These are phyloP conservation scores for Pouteria campechiana DNA, from an alignment of 179 eudicot species.

Conservation along the genomic window DNA sequence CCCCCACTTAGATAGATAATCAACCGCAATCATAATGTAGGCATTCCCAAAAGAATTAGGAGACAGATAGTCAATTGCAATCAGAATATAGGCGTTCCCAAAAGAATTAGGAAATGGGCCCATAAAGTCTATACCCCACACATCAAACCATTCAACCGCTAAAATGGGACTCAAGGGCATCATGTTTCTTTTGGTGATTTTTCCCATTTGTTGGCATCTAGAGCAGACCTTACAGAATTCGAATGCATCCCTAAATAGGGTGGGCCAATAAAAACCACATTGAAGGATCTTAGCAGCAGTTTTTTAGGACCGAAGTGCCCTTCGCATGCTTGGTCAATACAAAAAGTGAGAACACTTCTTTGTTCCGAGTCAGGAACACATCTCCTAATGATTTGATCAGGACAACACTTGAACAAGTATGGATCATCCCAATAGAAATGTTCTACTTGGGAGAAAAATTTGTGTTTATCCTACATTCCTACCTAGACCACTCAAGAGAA, in stretches of 20 bases:
- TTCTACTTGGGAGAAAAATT: constrained; percentile 1
- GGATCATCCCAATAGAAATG: constrained; percentile 9
- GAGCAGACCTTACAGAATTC: not conserved
- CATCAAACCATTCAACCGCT: not conserved
- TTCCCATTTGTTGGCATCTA: not conserved
- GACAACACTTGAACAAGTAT: constrained; percentile 2
- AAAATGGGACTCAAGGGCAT: not conserved
- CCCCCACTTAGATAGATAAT: not conserved
- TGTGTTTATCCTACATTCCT: not conserved
- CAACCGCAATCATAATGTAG: too few species aligned
- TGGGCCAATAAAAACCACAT: constrained; percentile 6
- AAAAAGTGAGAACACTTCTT: not conserved
- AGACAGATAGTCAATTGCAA: not conserved
- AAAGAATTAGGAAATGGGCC: not conserved
- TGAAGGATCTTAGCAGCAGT: constrained; percentile 1
- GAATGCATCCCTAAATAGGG: constrained; percentile 1
- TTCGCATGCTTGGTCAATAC: not conserved
- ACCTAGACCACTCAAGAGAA: not conserved
- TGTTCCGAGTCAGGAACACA: not conserved
- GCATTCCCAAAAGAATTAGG: too few species aligned
- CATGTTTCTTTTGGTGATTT: not conserved
- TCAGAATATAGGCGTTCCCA: not conserved
- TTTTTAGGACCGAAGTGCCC: constrained; percentile 1
- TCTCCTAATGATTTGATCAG: not conserved
- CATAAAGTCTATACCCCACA: too few species aligned